Conservation (phyloP, 768 basidiomycete species). For the Auriscalpium vulgare region DNA sequence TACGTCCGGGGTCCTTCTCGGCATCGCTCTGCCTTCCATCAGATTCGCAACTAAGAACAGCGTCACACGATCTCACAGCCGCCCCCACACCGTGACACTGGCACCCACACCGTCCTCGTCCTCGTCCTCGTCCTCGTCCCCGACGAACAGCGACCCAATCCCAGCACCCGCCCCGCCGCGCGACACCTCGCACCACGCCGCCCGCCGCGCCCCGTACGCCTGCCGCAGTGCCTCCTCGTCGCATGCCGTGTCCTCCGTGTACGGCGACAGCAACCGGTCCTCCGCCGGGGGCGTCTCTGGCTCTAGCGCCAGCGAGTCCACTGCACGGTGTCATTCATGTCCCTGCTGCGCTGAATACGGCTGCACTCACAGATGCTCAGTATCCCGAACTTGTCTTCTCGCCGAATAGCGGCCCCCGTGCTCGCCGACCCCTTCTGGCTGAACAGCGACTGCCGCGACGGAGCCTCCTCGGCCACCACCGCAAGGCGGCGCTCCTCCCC, state of each 20-base stretch:
- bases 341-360: background rate
- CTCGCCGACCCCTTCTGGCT: slow-evolving; percentile 26
- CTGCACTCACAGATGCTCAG: slow-evolving; percentile 34
- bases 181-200: background rate
- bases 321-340: slow-evolving; percentile 1
- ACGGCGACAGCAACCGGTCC: slow-evolving; percentile 11
- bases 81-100: slow-evolving; percentile 23
- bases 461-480: slow-evolving; percentile 16
- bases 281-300: background rate
- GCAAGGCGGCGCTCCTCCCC: slow-evolving; percentile 12
- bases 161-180: slow-evolving; percentile 5
- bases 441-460: slow-evolving; percentile 21
- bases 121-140: no score
- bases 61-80: background rate
- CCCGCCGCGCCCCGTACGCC: slow-evolving; percentile 8
- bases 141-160: slow-evolving; percentile 14
- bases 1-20: slow-evolving; percentile 20
- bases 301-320: slow-evolving; percentile 1
- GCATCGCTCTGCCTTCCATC: background rate
- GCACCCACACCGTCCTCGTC: no score
- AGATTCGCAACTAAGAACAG: background rate
- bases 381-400: slow-evolving; percentile 45
- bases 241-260: slow-evolving; percentile 11
- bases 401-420: slow-evolving; percentile 29
- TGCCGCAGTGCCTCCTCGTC: slow-evolving; percentile 13